Percentiles rank a stretch among this genome's conserved stretches.
phyloP scores from a whole-genome alignment of 345 rosid species.

The Acer saccharum region DNA sequence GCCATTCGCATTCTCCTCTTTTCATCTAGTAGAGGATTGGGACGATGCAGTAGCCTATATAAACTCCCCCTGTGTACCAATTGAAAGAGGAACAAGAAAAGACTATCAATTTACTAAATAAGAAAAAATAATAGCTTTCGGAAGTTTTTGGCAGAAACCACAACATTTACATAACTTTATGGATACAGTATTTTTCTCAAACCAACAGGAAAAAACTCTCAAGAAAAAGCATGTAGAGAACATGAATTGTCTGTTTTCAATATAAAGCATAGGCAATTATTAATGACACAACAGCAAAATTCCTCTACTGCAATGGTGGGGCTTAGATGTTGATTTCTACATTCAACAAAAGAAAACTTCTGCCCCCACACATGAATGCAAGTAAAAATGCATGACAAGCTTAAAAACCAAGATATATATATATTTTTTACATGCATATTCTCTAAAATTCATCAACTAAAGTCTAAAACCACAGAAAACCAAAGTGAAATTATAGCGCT shows the following conservation, averaged over 20 bases:
- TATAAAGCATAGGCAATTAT: constrained; percentile 11
- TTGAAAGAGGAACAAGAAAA: constrained; percentile 3
- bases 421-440: not conserved
- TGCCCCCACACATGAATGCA: not conserved
- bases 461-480: not conserved
- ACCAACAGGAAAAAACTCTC: constrained; percentile 4
- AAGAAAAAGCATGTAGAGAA: not conserved
- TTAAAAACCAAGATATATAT: not conserved
- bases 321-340: not conserved
- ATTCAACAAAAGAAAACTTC: not conserved
- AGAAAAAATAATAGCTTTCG: not conserved
- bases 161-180: constrained; percentile 3
- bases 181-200: constrained; percentile 4
- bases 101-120: not conserved
- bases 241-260: constrained; percentile 15
- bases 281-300: not conserved
- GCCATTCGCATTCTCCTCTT: constrained; percentile 96
- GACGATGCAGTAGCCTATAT: constrained; percentile 84
- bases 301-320: not conserved
- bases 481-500: not conserved
- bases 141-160: constrained; percentile 12
- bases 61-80: constrained; percentile 83
- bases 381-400: constrained; percentile 2
- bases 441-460: not conserved
- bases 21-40: constrained; percentile 74